A percentile compares a stretch with the other conserved stretches of the same genome.
Conservation (phyloP, 345 rosid species). For the Populus simonii region DNA sequence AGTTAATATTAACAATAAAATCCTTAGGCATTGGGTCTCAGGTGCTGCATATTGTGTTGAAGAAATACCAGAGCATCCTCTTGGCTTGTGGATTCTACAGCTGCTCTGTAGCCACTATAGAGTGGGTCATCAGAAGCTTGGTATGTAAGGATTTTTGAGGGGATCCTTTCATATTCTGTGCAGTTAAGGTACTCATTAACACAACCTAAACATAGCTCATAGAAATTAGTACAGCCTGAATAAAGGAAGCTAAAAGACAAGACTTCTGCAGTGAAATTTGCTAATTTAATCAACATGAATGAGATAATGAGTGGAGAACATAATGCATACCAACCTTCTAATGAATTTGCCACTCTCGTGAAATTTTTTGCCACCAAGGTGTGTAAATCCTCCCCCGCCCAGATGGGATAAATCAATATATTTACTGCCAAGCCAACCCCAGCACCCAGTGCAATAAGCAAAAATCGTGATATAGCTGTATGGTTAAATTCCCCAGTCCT, state of each 20-base stretch:
- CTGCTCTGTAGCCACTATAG: slow-evolving; percentile 85
- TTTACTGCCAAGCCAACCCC: slow-evolving; percentile 69
- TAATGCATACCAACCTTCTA: slow-evolving; percentile 58
- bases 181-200: slow-evolving; percentile 71
- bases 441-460: slow-evolving; percentile 87
- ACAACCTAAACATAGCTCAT: slow-evolving; percentile 47
- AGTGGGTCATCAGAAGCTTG: slow-evolving; percentile 88
- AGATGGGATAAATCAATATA: slow-evolving; percentile 84
- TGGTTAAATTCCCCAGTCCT: slow-evolving; percentile 67
- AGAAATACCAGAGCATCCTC: slow-evolving; percentile 80
- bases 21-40: not conserved
- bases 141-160: slow-evolving; percentile 82
- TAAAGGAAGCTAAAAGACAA: not conserved
- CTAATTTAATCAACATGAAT: not conserved
- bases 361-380: slow-evolving; percentile 81
- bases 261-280: not conserved
- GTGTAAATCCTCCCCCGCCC: slow-evolving; percentile 99
- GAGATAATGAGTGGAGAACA: not conserved
- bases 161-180: slow-evolving; percentile 64
- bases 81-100: slow-evolving; percentile 82
- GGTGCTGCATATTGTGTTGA: slow-evolving; percentile 1
- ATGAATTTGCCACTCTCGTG: slow-evolving; percentile 70
- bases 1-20: slow-evolving; percentile 9
- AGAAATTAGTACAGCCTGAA: slow-evolving; percentile 16
- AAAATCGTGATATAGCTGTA: slow-evolving; percentile 70